phyloP scores from a whole-genome alignment of 2,329 filamentous ascomycete species.

The Aureobasidium vineae region DNA sequence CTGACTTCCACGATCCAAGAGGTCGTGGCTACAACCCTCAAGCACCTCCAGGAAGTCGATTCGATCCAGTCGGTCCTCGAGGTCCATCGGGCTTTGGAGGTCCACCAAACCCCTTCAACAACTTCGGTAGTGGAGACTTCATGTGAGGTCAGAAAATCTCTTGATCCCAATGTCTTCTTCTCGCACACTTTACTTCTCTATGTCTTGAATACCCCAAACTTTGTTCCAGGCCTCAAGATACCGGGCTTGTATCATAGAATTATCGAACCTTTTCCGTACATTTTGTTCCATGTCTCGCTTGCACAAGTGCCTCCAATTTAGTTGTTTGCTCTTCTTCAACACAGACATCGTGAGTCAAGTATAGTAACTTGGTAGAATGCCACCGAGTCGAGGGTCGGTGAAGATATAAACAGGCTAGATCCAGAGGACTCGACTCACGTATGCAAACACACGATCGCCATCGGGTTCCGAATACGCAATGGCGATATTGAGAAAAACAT shows the following conservation, averaged over 20 bases:
- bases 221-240: not conserved
- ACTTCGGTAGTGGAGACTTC: slow-evolving; percentile 60
- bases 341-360: not conserved
- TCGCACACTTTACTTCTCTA: not conserved
- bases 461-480: not conserved
- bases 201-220: not conserved
- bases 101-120: slow-evolving; percentile 59
- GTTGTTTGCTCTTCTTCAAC: not conserved
- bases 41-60: slow-evolving; percentile 83
- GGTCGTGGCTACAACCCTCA: slow-evolving; percentile 62
- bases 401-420: not conserved
- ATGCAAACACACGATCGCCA: not conserved
- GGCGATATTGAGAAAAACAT: not conserved
- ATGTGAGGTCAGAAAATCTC: slow-evolving; percentile 42
- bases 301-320: not conserved
- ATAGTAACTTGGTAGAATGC: not conserved
- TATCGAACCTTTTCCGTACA: not conserved
- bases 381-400: not conserved
- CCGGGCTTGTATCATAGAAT: not conserved
- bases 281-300: not conserved
- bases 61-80: slow-evolving; percentile 80
- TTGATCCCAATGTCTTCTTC: not conserved
- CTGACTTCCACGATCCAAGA: slow-evolving; percentile 72
- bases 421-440: not conserved
- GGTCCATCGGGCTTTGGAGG: slow-evolving; percentile 50